Evolutionary conservation across 2,329 filamentous ascomycete genomes (phyloP).

Genomic region (Fusarium ramigenum): DNA sequence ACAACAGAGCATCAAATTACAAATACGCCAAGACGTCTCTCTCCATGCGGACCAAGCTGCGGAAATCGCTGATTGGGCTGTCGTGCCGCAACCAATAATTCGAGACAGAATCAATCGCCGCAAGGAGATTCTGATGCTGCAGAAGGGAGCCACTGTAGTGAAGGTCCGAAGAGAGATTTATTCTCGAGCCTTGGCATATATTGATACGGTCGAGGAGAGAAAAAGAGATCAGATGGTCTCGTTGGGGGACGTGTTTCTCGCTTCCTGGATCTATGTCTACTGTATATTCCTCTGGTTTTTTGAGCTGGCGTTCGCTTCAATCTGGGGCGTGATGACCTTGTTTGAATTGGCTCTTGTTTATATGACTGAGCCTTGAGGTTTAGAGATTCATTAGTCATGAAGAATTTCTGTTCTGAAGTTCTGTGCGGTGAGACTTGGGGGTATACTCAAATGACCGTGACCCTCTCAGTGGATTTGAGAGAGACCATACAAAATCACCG

Average conservation of each 20-base stretch:
- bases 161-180: neutral
- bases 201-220: neutral
- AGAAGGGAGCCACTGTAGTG: neutral
- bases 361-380: neutral
- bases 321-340: neutral
- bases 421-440: no score
- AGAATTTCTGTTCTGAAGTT: no score
- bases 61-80: neutral
- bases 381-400: no score
- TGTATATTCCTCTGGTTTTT: neutral
- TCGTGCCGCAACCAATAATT: neutral
- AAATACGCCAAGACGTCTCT: neutral
- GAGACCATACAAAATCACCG: no score
- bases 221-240: neutral
- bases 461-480: no score
- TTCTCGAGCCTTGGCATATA: neutral
- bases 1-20: neutral
- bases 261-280: neutral
- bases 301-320: neutral
- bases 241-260: neutral
- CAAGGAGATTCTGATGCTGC: neutral
- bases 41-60: neutral
- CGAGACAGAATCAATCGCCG: neutral
- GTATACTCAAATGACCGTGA: no score
- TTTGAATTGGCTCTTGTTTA: neutral